phyloP scores from a whole-genome alignment of 2,329 filamentous ascomycete genomes.

The Davidsoniella australis region DNA sequence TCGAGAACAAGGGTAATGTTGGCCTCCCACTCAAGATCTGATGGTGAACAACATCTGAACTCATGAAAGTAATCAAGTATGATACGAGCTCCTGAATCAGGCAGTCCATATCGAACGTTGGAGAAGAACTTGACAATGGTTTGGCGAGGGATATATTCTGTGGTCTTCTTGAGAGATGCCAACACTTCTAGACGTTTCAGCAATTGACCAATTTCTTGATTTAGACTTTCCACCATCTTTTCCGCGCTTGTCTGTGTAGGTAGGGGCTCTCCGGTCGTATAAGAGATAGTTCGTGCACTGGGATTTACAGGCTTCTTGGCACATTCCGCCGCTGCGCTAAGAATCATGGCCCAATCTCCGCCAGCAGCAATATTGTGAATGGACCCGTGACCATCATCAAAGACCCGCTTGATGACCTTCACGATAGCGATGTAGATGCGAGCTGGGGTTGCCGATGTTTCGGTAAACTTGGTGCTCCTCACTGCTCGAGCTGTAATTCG shows the following conservation, averaged over 20 bases:
- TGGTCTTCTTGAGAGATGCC: conserved; percentile 25
- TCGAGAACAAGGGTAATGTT: conserved; percentile 44
- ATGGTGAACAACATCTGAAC: conserved; percentile 54
- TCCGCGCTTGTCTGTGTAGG: conserved; percentile 3
- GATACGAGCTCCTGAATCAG: conserved; percentile 44
- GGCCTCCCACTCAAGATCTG: conserved; percentile 48
- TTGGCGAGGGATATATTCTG: conserved; percentile 45
- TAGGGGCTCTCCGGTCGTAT: neutral
- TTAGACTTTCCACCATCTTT: conserved; percentile 23
- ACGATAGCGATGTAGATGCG: conserved; percentile 31
- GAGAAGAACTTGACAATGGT: conserved; percentile 51
- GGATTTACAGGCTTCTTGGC: conserved; percentile 11
- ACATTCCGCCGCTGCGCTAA: conserved; percentile 42
- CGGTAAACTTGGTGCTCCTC: conserved; percentile 6
- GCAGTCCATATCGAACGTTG: conserved; percentile 41
- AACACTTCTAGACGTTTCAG: conserved; percentile 33
- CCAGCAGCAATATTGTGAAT: conserved; percentile 41
- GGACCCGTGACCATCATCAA: conserved; percentile 32
- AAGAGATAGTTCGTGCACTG: neutral
- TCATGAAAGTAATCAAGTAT: conserved; percentile 52
- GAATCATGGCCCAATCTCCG: conserved; percentile 47
- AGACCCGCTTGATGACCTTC: conserved; percentile 37
- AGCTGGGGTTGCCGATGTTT: conserved; percentile 18
- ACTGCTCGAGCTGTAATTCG: conserved; percentile 18
- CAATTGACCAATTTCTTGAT: conserved; percentile 27